Evolutionary conservation across 768 basidiomycete genomes (phyloP).

Genomic region (Rhizopogon vulgaris): DNA sequence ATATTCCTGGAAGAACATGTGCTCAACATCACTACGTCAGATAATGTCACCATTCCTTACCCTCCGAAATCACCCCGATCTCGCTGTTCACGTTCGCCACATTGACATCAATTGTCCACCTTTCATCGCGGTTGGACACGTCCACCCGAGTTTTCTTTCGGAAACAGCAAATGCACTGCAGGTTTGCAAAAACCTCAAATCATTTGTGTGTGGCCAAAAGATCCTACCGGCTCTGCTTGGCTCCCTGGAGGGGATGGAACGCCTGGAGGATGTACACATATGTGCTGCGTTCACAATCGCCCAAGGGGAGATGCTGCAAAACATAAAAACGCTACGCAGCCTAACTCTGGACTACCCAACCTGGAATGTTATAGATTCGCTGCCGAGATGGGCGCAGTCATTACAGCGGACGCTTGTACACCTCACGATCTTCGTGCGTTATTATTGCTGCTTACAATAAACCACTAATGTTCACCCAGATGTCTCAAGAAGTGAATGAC

Average conservation of each 20-base stretch:
- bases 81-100: constrained; percentile 52
- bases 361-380: constrained; percentile 51
- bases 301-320: constrained; percentile 40
- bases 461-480: constrained; percentile 30
- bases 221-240: constrained; percentile 46
- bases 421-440: constrained; percentile 56
- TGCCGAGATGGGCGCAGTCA: constrained; percentile 50
- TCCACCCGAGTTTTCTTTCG: constrained; percentile 42
- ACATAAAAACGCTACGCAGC: constrained; percentile 33
- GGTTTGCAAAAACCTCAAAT: constrained; percentile 45
- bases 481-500: constrained; percentile 49
- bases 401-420: constrained; percentile 41
- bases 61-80: constrained; percentile 42
- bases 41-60: constrained; percentile 60
- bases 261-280: constrained; percentile 44
- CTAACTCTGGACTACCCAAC: constrained; percentile 55
- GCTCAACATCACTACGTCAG: background rate
- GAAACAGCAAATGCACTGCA: constrained; percentile 46
- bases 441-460: background rate
- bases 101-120: constrained; percentile 54
- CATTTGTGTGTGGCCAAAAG: constrained; percentile 48
- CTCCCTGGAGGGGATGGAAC: constrained; percentile 36
- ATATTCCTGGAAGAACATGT: constrained; percentile 1
- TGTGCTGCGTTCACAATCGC: constrained; percentile 45
- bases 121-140: constrained; percentile 24